Percentiles rank a stretch among this genome's conserved stretches.
Evolutionary conservation across 2,329 filamentous ascomycete species (phyloP).

Genomic region (Pseudogymnoascus sp.): DNA sequence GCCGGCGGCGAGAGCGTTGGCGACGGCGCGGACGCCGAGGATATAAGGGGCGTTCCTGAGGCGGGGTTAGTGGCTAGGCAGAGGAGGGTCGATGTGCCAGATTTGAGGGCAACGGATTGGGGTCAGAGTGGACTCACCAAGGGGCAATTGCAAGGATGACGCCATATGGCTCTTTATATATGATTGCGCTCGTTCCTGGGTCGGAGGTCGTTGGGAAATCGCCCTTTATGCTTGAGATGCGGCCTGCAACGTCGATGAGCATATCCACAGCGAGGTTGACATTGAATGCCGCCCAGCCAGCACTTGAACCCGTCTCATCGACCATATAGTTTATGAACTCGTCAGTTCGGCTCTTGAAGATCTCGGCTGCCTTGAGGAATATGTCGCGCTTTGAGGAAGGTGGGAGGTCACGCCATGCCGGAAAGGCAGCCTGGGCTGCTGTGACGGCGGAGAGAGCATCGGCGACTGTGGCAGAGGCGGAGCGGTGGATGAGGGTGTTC

Average conservation of each 20-base stretch:
- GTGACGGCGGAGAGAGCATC: conserved; percentile 46
- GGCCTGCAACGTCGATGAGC: conserved; percentile 37
- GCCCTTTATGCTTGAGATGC: conserved; percentile 31
- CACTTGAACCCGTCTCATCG: conserved; percentile 39
- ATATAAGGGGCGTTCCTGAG: conserved; percentile 51
- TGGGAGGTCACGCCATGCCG: conserved; percentile 58
- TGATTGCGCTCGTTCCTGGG: conserved; percentile 50
- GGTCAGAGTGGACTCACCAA: conserved; percentile 47
- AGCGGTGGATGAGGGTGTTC: conserved; percentile 46
- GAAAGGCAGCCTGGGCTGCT: conserved; percentile 59
- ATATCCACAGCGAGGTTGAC: conserved; percentile 31
- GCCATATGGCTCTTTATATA: conserved; percentile 70
- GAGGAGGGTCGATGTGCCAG: neutral
- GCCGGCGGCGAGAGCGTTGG: conserved; percentile 65
- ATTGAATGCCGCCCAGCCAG: conserved; percentile 37
- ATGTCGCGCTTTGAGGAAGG: conserved; percentile 58
- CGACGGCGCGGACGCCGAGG: conserved; percentile 46
- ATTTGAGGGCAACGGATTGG: neutral
- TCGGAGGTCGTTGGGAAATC: conserved; percentile 32
- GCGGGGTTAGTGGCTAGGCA: neutral
- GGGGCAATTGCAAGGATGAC: conserved; percentile 74
- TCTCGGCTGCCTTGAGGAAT: conserved; percentile 58
- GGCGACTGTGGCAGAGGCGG: conserved; percentile 47
- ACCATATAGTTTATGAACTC: conserved; percentile 56
- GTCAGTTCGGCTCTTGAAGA: conserved; percentile 51